Evolutionary conservation across 768 basidiomycete species (phyloP), one percentile per base, ranked within the genome.

Genomic region (Amanita rubescens): DNA sequence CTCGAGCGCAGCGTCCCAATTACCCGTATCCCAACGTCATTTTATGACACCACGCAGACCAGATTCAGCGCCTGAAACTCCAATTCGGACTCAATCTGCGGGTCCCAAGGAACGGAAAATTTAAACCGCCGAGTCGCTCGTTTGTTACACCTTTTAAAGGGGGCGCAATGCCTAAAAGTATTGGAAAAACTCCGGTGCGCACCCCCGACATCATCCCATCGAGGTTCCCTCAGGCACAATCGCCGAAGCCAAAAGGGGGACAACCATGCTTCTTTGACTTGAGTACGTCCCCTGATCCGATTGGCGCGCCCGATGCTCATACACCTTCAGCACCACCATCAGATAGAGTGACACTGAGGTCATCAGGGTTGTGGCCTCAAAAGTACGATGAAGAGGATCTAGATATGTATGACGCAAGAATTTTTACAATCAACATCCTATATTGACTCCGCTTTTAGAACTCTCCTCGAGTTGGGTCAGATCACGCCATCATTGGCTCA

Each of bases 61-160:
- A 2, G 19, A 19, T 22, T 7, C 22, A 46, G 14, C 34, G 14
- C 19, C 20, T 3, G 41, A 9, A 22, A 17, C 51, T 44, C 30
- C 33, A 25, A 24, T 22, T 9, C 4, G 12, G n/a, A 22, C 15
- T 14, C 30, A 35, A 3, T 19, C 27, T n/a, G 10, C 12, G 2
- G 35, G 34, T 42, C 12, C n/a, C 30, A 22, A 46, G 44, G 34
- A 45, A 8, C 17, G 44, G 33, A 27, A 27, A 32, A 22, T 25
- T 53, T 20, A 65, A 65, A 47, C 64, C 56, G 27, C 65, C 66
- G 5, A 66, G 72, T 32, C 67, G 71, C 9, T 71, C 71, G n/a
- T 85, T 85, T 55, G 65, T 75, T 6, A 85, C 83, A 1, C 84
- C 84, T 0, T 86, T 87, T 63, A 87, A 85, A 60, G 50, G 65